Evolutionary conservation across 1,284 basidiomycete genomes (phyloP).

Genomic region (Vanrija sp.): DNA sequence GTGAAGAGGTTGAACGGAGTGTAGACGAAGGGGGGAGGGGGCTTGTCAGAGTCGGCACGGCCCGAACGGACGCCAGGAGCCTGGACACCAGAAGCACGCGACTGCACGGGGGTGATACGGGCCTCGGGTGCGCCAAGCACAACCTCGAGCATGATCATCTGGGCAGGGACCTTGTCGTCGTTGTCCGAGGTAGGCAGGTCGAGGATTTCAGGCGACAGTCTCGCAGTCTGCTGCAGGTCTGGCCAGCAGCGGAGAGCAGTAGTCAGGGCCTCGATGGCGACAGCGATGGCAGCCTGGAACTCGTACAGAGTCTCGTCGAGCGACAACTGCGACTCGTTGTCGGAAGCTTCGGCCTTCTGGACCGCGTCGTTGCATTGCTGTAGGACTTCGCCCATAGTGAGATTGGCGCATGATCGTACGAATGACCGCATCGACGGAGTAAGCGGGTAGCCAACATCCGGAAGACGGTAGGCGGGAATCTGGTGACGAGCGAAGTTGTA

Average conservation of each 20-base stretch:
- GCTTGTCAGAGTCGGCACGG: slow-evolving; percentile 46
- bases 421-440: slow-evolving; percentile 49
- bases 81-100: slow-evolving; percentile 41
- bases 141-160: slow-evolving; percentile 52
- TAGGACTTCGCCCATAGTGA: slow-evolving; percentile 51
- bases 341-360: slow-evolving; percentile 38
- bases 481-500: slow-evolving; percentile 56
- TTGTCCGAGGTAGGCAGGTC: slow-evolving; percentile 48
- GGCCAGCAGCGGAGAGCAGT: slow-evolving; percentile 52
- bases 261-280: slow-evolving; percentile 52
- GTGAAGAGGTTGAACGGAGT: slow-evolving; percentile 53
- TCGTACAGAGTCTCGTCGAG: slow-evolving; percentile 51
- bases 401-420: slow-evolving; percentile 47
- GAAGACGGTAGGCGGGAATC: slow-evolving; percentile 55
- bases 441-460: slow-evolving; percentile 50
- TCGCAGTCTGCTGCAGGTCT: slow-evolving; percentile 47
- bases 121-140: slow-evolving; percentile 49
- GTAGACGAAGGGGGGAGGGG: slow-evolving; percentile 53
- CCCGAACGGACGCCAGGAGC: slow-evolving; percentile 36
- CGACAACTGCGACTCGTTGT: slow-evolving; percentile 29
- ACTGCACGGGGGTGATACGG: slow-evolving; percentile 39
- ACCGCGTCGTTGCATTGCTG: slow-evolving; percentile 48
- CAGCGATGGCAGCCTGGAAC: slow-evolving; percentile 53
- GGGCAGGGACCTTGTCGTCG: slow-evolving; percentile 44
- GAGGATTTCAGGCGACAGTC: slow-evolving; percentile 53